Percentiles rank a stretch among this genome's conserved stretches.
phyloP scores from a whole-genome alignment of 768 basidiomycete genomes.

The Lactifluus piperatus region DNA sequence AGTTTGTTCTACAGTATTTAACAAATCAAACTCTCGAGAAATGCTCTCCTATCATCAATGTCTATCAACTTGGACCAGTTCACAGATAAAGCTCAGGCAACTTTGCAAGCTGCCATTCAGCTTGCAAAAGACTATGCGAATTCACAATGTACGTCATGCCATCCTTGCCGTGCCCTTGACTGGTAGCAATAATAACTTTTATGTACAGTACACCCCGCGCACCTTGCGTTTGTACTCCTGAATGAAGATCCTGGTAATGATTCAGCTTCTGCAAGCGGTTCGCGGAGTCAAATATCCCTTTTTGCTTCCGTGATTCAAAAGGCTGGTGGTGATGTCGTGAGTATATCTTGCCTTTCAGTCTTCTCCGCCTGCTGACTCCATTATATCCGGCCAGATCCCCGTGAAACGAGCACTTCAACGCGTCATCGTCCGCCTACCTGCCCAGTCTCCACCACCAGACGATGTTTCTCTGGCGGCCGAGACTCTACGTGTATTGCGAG shows the following conservation, averaged over 20 bases:
- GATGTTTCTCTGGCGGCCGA: slow-evolving; percentile 57
- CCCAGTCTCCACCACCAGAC: slow-evolving; percentile 80
- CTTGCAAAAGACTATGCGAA: slow-evolving; percentile 80
- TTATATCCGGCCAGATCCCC: slow-evolving; percentile 30
- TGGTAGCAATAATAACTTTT: not conserved
- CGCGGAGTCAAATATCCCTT: slow-evolving; percentile 52
- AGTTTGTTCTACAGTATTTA: too few species aligned
- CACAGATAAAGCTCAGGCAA: slow-evolving; percentile 74
- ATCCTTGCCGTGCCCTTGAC: not conserved
- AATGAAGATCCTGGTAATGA: slow-evolving; percentile 47
- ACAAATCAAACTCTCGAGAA: too few species aligned
- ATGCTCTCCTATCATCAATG: too few species aligned
- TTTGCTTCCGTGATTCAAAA: slow-evolving; percentile 72
- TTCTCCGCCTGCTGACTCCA: not conserved
- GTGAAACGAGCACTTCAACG: slow-evolving; percentile 71
- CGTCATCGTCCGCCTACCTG: slow-evolving; percentile 70
- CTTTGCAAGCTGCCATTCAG: slow-evolving; percentile 63
- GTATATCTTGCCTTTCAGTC: slow-evolving; percentile 24
- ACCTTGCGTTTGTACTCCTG: slow-evolving; percentile 74
- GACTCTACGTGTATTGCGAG: slow-evolving; percentile 54
- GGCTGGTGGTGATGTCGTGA: slow-evolving; percentile 78
- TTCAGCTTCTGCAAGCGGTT: too few species aligned
- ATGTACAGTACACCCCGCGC: slow-evolving; percentile 64
- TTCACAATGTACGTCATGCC: slow-evolving; percentile 46
- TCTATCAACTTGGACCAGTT: slow-evolving; percentile 65